phyloP scores from a whole-genome alignment of 805 yeast genomes.

The Ogataea angusta region DNA sequence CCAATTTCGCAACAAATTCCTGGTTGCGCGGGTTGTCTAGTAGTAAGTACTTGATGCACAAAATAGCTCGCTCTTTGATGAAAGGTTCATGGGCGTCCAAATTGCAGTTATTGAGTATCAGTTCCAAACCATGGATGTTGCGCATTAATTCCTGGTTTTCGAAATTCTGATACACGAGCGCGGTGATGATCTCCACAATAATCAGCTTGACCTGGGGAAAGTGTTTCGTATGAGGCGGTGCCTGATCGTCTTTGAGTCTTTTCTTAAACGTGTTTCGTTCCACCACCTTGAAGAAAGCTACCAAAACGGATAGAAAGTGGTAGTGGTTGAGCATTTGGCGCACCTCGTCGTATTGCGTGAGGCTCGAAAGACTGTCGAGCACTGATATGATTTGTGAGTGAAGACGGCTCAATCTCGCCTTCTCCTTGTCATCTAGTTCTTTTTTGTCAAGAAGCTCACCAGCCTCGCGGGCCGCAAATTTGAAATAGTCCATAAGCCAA shows the following conservation, averaged over 20 bases:
- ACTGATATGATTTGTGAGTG: slow-evolving; percentile 23
- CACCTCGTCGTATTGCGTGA: slow-evolving; percentile 39
- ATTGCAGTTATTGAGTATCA: slow-evolving; percentile 75
- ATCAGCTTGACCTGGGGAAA: slow-evolving; percentile 69
- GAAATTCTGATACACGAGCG: slow-evolving; percentile 48
- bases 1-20: slow-evolving; percentile 67
- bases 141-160: slow-evolving; percentile 68
- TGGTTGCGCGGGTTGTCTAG: slow-evolving; percentile 69
- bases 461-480: slow-evolving; percentile 18
- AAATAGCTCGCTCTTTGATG: slow-evolving; percentile 77
- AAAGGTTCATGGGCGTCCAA: slow-evolving; percentile 88
- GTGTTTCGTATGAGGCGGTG: slow-evolving; percentile 20
- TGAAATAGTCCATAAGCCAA: slow-evolving; percentile 38
- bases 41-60: slow-evolving; percentile 70
- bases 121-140: slow-evolving; percentile 61
- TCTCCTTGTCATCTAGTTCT: slow-evolving; percentile 1
- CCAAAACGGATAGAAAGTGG: slow-evolving; percentile 34
- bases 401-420: slow-evolving; percentile 9
- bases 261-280: slow-evolving; percentile 40
- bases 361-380: slow-evolving; percentile 42
- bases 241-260: slow-evolving; percentile 29
- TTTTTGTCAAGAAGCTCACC: slow-evolving; percentile 17
- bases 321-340: slow-evolving; percentile 42
- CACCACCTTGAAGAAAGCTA: slow-evolving; percentile 37
- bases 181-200: slow-evolving; percentile 62